Evolutionary conservation across 1,139 yeast genomes (phyloP), one percentile per base, ranked within the genome.

Genomic region (Taiozyma sp.): DNA sequence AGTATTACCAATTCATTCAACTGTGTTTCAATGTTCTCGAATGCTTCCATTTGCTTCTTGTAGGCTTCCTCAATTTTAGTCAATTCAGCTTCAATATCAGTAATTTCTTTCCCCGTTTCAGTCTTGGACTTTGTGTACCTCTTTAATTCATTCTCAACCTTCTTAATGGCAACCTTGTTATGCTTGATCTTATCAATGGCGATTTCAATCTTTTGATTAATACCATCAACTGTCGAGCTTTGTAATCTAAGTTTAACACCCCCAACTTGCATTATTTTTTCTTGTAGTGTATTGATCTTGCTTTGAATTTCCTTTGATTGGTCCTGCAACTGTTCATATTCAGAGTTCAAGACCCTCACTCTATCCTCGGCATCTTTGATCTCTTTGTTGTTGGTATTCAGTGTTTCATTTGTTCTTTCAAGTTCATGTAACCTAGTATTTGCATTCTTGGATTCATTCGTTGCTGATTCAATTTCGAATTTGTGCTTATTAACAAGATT

Each of bases 231-330:
- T 61, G 83, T 87, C 1, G 95, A 80, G 58, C 83, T 87, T 62
- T 91, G 97, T 55, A 87, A 69, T 51, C 92, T 83, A 57, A 93
- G 75, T 56, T 84, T 84, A 13, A 88, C 85, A 57, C 99, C 99
- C 50, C 99, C 99, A 49, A 91, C 87, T 53, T 87, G 86, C 88
- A 92, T 82, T 39, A 95, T 89, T 63, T 84, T 78, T 52, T 84
- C 89, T 60, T 90, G 92, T 8, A 91, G 70, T 0, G 62, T 73
- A 14, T 76, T 73, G 44, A 92, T 87, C 52, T 78, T 75, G 9
- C 69, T 63, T 56, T 87, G 92, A 27, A 84, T 70, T 23, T 78
- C 83, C 40, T 72, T 68, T 63, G 91, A 82, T 60, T 82, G 81
- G 2, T 72, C 69, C 58, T 79, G 76, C 23, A 90, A 67, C 10